phyloP scores from a whole-genome alignment of 129 eudicot genomes.

The Smallanthus sonchifolius region DNA sequence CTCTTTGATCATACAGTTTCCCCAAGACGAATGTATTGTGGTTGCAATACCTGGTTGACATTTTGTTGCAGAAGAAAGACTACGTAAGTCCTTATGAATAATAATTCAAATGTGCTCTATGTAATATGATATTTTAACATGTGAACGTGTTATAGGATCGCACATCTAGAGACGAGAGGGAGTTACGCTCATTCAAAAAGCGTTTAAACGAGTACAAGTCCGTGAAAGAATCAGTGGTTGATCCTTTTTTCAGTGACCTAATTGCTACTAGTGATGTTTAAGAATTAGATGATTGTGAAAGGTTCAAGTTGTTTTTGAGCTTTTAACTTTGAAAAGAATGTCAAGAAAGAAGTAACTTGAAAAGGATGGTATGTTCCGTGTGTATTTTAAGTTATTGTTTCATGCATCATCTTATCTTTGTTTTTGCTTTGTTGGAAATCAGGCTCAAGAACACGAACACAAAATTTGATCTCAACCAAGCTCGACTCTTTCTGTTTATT shows the following conservation, averaged over 20 bases:
- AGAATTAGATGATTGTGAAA: slow-evolving; percentile 16
- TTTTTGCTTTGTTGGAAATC: no score
- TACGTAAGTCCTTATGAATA: slow-evolving; percentile 51
- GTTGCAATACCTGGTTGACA: slow-evolving; percentile 91
- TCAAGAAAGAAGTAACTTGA: slow-evolving; percentile 10
- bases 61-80: slow-evolving; percentile 71
- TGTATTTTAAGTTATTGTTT: slow-evolving; percentile 9
- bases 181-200: slow-evolving; percentile 73
- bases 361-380: not conserved
- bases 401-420: slow-evolving; percentile 22
- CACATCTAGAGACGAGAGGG: slow-evolving; percentile 70
- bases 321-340: slow-evolving; percentile 14
- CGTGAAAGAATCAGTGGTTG: slow-evolving; percentile 59
- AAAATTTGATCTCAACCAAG: no score
- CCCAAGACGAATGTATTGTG: slow-evolving; percentile 94
- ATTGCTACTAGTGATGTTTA: slow-evolving; percentile 20
- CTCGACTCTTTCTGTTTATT: no score
- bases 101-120: not conserved
- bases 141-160: slow-evolving; percentile 45
- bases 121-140: not conserved
- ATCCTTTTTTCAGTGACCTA: slow-evolving; percentile 68
- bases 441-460: no score
- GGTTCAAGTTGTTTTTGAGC: slow-evolving; percentile 14
- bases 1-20: slow-evolving; percentile 51
- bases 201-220: slow-evolving; percentile 62